Evolutionary conservation across 2,329 filamentous ascomycete genomes (phyloP), one percentile per base, ranked within the genome.

Genomic region (Plenodomus tracheiphilus): DNA sequence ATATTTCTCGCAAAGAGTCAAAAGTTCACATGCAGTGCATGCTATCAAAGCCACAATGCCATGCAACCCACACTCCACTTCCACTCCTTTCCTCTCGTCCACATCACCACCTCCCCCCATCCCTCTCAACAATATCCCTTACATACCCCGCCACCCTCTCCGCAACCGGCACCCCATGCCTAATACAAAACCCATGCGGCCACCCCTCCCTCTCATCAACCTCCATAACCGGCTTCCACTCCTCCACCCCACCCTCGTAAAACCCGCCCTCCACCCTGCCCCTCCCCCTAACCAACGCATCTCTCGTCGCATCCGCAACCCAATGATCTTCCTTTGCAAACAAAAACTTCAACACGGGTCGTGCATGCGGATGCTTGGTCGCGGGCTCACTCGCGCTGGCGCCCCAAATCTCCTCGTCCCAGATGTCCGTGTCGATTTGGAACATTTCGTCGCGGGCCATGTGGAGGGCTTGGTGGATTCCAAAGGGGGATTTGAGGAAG

Each of bases 251-350:
- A 6, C 11, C 6, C 28, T 6, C 28, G 15, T 32, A 32, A 32
- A 8, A 15, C 36, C 52, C 19, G 5, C 53, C 57, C 20, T 68
- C 69, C 4, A 62, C 64, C 37, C 46, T 49, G 2, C 54, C 56
- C 2, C 61, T 47, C 28, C 39, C 53, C 18, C 57, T 51, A 39
- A 85, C 79, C 32, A 86, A 71, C 35, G 77, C 76, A 56, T 85
- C 79, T 30, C 82, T 72, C 22, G 82, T 84, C 58, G 74, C 70
- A 53, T 83, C 75, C 1, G 82, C 81, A 20, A 86, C 80, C 83
- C 83, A 86, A 59, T 84, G 81, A 61, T 86, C 84, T 40, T 79
- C 71, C 30, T 78, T 71, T 1, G 80, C 83, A 65, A 84, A 86
- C 56, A 84, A 79, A 60, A 86, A 84, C 43, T 78, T 77, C 36